A percentile compares a stretch with the other conserved stretches of the same genome.
These are phyloP conservation scores for Fraxinus ornus DNA, from an alignment of 305 asterid species.

Conservation along the genomic window DNA sequence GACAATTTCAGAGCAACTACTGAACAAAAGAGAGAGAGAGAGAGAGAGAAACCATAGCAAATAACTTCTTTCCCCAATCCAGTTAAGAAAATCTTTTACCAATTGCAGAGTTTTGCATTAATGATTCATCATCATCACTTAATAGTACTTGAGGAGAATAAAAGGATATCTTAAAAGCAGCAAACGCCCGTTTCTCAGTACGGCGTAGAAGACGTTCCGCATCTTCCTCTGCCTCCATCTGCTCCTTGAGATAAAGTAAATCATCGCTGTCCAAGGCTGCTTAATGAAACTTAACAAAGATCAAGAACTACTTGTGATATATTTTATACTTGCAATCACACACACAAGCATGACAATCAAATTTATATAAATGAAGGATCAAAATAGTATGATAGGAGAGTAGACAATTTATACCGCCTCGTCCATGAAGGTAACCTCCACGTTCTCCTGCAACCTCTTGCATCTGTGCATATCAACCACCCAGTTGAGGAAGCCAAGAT, in stretches of 20 bases:
- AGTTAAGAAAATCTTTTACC: neutral
- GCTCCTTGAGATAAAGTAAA: slow-evolving; percentile 96
- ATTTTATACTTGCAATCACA: neutral
- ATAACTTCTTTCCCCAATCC: neutral
- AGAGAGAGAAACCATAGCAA: neutral
- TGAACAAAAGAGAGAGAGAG: neutral
- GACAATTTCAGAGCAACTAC: neutral
- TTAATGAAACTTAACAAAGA: slow-evolving; percentile 39
- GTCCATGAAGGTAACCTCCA: slow-evolving; percentile 98
- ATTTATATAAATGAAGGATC: neutral
- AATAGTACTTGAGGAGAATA: neutral
- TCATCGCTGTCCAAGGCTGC: slow-evolving; percentile 99
- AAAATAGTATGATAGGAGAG: slow-evolving; percentile 2
- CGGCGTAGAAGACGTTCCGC: slow-evolving; percentile 95
- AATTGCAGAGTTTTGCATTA: neutral
- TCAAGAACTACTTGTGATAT: slow-evolving; percentile 22
- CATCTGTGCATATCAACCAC: slow-evolving; percentile 73
- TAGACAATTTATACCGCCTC: slow-evolving; percentile 69
- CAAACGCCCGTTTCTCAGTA: slow-evolving; percentile 95
- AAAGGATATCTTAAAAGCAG: slow-evolving; percentile 97
- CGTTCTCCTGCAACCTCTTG: slow-evolving; percentile 99
- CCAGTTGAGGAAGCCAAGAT: slow-evolving; percentile 67
- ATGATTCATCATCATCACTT: neutral
- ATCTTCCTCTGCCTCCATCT: slow-evolving; percentile 98
- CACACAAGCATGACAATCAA: neutral